These are phyloP conservation scores for Penicillium coffeae DNA, from an alignment of 495 filamentous ascomycete genomes.

Conservation along the genomic window DNA sequence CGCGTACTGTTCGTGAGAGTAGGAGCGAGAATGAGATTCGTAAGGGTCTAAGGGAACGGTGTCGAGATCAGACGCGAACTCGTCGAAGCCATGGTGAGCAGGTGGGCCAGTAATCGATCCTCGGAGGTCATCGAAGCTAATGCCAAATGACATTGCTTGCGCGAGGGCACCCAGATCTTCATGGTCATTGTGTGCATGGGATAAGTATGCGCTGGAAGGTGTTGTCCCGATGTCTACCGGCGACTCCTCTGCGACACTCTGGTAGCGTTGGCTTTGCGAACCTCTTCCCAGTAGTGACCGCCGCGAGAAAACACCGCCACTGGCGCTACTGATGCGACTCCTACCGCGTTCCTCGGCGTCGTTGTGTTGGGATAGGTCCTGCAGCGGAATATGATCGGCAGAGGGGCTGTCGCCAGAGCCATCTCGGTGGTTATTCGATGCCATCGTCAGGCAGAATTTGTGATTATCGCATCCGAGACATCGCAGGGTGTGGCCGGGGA, in stretches of 20 bases:
- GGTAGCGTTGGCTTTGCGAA: slow-evolving; percentile 41
- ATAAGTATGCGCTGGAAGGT: slow-evolving; percentile 16
- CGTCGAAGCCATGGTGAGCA: slow-evolving; percentile 17
- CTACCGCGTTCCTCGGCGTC: slow-evolving; percentile 26
- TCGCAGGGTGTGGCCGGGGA: slow-evolving; percentile 26
- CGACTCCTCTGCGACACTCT: slow-evolving; percentile 51
- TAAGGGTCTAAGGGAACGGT: slow-evolving; percentile 26
- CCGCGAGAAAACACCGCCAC: slow-evolving; percentile 33
- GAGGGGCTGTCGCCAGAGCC: slow-evolving; percentile 43
- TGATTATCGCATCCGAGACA: slow-evolving; percentile 42
- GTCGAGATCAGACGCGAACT: slow-evolving; percentile 30
- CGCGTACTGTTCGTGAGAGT: slow-evolving; percentile 50
- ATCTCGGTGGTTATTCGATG: slow-evolving; percentile 52
- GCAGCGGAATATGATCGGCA: slow-evolving; percentile 72
- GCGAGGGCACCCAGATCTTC: slow-evolving; percentile 53
- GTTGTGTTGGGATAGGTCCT: slow-evolving; percentile 66
- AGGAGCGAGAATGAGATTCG: slow-evolving; percentile 8
- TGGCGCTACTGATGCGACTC: slow-evolving; percentile 24
- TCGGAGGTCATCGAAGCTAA: slow-evolving; percentile 47
- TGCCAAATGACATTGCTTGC: slow-evolving; percentile 58
- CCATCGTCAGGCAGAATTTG: slow-evolving; percentile 51
- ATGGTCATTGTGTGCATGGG: slow-evolving; percentile 26
- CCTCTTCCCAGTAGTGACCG: slow-evolving; percentile 35
- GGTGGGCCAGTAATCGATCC: slow-evolving; percentile 17
- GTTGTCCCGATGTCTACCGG: slow-evolving; percentile 33